These are phyloP conservation scores for Trichoderma cornu-damae DNA, from an alignment of 2,329 filamentous ascomycete genomes.

Conservation along the genomic window DNA sequence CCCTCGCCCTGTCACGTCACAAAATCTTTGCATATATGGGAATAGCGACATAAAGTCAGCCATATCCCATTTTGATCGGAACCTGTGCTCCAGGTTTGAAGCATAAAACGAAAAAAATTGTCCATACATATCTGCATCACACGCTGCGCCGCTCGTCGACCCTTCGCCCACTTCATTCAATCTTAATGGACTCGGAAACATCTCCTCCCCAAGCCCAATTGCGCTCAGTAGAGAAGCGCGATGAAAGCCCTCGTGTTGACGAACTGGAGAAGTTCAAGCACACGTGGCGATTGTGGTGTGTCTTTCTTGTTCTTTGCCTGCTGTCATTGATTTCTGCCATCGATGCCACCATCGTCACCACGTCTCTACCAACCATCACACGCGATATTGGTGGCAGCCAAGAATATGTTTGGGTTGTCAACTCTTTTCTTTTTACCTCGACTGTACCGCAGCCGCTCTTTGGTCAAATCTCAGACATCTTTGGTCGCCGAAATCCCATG, in stretches of 20 bases:
- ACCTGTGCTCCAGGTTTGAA: not conserved
- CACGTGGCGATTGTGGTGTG: conserved; percentile 3
- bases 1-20: no score
- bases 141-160: not conserved
- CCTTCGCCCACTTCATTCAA: not conserved
- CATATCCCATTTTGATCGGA: not conserved
- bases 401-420: conserved; percentile 4
- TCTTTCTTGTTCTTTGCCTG: conserved; percentile 5
- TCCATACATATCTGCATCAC: no score
- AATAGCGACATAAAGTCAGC: not conserved
- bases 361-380: not conserved
- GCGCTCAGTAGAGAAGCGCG: not conserved
- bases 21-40: not conserved
- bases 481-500: conserved; percentile 42
- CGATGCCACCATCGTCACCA: conserved; percentile 4
- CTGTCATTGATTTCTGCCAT: not conserved
- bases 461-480: conserved; percentile 49
- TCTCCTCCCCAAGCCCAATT: not conserved
- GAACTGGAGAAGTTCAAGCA: not conserved
- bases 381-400: not conserved
- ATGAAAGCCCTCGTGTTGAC: no score
- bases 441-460: conserved; percentile 40
- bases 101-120: not conserved
- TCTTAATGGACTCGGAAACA: not conserved
- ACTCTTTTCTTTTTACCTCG: conserved; percentile 1